These are phyloP conservation scores for Ploettnerulaceae sp. DNA, from an alignment of 2,329 filamentous ascomycete species.

Conservation along the genomic window DNA sequence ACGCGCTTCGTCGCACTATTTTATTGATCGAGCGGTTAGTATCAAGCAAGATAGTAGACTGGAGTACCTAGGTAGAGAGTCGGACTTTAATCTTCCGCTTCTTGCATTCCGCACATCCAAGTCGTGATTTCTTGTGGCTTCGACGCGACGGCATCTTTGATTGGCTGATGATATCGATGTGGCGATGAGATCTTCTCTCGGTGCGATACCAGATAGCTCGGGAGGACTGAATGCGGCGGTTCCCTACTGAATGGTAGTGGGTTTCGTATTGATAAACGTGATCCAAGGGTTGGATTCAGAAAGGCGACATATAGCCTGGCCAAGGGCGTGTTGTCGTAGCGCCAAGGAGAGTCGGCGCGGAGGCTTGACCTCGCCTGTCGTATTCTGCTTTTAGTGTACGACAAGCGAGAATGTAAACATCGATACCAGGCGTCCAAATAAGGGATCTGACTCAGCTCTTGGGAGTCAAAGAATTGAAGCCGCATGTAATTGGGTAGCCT, in stretches of 20 bases:
- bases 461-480: too few species aligned
- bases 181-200: neutral
- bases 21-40: too few species aligned
- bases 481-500: too few species aligned
- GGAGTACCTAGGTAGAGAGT: neutral
- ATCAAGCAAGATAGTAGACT: neutral
- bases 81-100: constrained; percentile 2
- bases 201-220: neutral
- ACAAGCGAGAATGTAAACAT: constrained; percentile 1
- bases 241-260: too few species aligned
- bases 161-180: neutral
- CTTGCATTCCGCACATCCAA: constrained; percentile 3
- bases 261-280: too few species aligned
- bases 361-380: neutral
- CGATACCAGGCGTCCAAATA: neutral
- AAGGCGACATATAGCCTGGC: neutral
- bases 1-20: neutral
- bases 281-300: neutral
- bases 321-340: neutral
- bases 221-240: too few species aligned
- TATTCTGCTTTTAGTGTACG: neutral
- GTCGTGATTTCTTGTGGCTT: constrained; percentile 1
- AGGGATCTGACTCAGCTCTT: constrained; percentile 22
- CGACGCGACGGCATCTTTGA: neutral
- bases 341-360: neutral